Conservation (phyloP, 1,139 yeast genomes). For the Taphrina pruni region DNA sequence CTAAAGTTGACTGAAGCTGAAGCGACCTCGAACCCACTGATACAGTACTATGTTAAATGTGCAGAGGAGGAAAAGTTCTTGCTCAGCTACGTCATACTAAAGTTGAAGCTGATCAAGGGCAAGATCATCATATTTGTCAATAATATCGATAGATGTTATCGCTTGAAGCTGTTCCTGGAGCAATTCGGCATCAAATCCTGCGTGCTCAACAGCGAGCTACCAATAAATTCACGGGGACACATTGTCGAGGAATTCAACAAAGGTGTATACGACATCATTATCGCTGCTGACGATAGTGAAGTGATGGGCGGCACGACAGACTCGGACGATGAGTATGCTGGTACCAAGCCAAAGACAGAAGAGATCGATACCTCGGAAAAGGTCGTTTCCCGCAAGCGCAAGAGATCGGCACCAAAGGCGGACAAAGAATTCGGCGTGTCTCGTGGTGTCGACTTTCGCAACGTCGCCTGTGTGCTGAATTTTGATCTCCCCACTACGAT, state of each 20-base stretch:
- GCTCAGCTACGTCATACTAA: slow-evolving; percentile 87
- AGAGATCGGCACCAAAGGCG: slow-evolving; percentile 50
- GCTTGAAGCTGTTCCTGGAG: slow-evolving; percentile 85
- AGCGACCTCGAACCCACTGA: slow-evolving; percentile 52
- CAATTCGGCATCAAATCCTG: slow-evolving; percentile 92
- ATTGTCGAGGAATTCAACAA: slow-evolving; percentile 95
- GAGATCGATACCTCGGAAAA: slow-evolving; percentile 43
- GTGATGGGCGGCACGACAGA: slow-evolving; percentile 47
- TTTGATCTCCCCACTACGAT: slow-evolving; percentile 93
- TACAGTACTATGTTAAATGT: slow-evolving; percentile 86
- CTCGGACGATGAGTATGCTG: slow-evolving; percentile 44
- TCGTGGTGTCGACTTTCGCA: slow-evolving; percentile 94
- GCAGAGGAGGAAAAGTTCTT: slow-evolving; percentile 91
- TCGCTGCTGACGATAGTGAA: slow-evolving; percentile 85
- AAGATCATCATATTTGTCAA: slow-evolving; percentile 91
- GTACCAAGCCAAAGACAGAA: slow-evolving; percentile 46
- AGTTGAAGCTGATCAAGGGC: slow-evolving; percentile 85
- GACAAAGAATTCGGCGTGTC: slow-evolving; percentile 91
- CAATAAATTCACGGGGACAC: slow-evolving; percentile 89
- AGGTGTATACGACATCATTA: slow-evolving; percentile 80
- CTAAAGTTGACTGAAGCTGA: slow-evolving; percentile 68
- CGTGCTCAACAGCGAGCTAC: slow-evolving; percentile 89
- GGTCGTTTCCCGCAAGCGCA: slow-evolving; percentile 52
- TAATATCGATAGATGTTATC: slow-evolving; percentile 92
- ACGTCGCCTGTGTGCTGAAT: slow-evolving; percentile 94